These are phyloP conservation scores for Pyrenula massariospora DNA, from an alignment of 495 filamentous ascomycete genomes.

Conservation along the genomic window DNA sequence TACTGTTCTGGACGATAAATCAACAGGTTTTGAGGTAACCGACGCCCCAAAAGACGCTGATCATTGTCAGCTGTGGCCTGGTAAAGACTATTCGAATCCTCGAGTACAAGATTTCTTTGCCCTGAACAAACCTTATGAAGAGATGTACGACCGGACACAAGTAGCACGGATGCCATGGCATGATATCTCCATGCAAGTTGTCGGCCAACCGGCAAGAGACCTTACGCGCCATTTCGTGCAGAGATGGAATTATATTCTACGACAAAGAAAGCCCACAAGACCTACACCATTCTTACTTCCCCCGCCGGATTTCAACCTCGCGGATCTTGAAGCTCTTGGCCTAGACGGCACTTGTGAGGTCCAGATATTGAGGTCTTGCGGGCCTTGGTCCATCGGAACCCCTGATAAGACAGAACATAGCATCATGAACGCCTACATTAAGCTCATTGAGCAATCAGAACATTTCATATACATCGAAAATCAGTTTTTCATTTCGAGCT, in stretches of 20 bases:
- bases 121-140: conserved; percentile 89
- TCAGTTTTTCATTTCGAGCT: conserved; percentile 96
- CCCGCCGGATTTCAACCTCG: conserved; percentile 77
- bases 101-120: conserved; percentile 90
- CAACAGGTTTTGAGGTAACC: conserved; percentile 80
- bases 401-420: conserved; percentile 74
- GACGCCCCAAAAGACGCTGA: conserved; percentile 77
- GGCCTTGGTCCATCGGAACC: conserved; percentile 84
- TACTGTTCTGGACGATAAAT: conserved; percentile 79
- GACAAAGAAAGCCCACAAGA: conserved; percentile 83
- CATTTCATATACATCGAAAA: conserved; percentile 99
- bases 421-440: conserved; percentile 92
- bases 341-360: conserved; percentile 91
- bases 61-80: conserved; percentile 92
- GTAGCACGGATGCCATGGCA: conserved; percentile 98
- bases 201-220: conserved; percentile 90
- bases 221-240: conserved; percentile 97
- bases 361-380: conserved; percentile 84
- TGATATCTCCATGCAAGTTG: conserved; percentile 96
- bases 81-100: conserved; percentile 98
- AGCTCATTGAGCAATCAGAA: conserved; percentile 86
- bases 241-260: conserved; percentile 94
- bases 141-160: conserved; percentile 92
- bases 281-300: conserved; percentile 90
- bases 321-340: conserved; percentile 77